Percentiles rank a stretch among this genome's conserved stretches.
phyloP scores from a whole-genome alignment of 305 asterid genomes.

The Fraxinus ornus region DNA sequence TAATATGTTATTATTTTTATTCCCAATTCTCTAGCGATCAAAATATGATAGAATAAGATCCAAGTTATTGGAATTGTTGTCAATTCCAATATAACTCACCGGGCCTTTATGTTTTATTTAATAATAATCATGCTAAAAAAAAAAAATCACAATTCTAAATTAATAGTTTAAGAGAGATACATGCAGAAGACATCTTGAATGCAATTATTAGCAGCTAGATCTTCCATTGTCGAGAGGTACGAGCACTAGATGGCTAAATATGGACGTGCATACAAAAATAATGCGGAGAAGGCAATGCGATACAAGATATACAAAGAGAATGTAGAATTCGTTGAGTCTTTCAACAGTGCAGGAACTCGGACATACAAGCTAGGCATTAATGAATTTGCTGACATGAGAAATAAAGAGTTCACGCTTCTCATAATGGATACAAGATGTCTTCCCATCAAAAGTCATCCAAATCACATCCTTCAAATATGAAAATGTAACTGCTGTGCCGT shows the following conservation, averaged over 20 bases:
- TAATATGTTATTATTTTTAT: too few relatives aligned
- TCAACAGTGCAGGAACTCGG: slow-evolving; percentile 13
- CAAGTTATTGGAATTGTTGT: too few relatives aligned
- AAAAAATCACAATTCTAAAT: too few relatives aligned
- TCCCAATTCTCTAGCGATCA: too few relatives aligned
- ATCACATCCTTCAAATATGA: slow-evolving; percentile 9
- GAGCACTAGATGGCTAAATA: slow-evolving; percentile 8
- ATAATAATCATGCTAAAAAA: too few relatives aligned
- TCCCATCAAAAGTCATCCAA: neutral
- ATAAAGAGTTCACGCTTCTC: slow-evolving; percentile 16
- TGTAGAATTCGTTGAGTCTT: slow-evolving; percentile 24
- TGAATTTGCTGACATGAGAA: slow-evolving; percentile 23
- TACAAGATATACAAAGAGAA: slow-evolving; percentile 27
- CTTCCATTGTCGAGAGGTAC: neutral
- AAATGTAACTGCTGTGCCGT: slow-evolving; percentile 9
- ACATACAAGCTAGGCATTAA: slow-evolving; percentile 27
- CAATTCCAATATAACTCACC: too few relatives aligned
- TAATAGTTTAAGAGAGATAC: too few relatives aligned
- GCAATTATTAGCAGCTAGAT: too few relatives aligned
- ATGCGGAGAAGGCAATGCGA: slow-evolving; percentile 20
- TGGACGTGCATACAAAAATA: slow-evolving; percentile 6
- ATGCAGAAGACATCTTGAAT: too few relatives aligned
- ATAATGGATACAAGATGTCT: slow-evolving; percentile 7
- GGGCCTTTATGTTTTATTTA: too few relatives aligned
- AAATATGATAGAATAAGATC: too few relatives aligned